A percentile compares a stretch with the other conserved stretches of the same genome.
phyloP scores from a whole-genome alignment of 2,329 filamentous ascomycete genomes.

The Ceratocystiopsis brevicomis region DNA sequence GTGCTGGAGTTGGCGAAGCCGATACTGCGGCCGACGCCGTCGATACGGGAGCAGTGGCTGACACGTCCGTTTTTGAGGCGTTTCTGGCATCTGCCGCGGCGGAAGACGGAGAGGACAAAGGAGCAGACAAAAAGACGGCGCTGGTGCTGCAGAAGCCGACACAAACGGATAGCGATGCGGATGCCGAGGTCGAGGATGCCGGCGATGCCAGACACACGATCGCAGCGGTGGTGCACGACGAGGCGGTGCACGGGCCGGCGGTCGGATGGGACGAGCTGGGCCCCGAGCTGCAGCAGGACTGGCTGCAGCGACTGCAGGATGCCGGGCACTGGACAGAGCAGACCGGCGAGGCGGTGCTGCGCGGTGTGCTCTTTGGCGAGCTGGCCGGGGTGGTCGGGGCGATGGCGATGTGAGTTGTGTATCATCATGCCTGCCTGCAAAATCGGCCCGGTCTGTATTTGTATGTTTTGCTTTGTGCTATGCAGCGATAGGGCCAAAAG shows the following conservation, averaged over 20 bases:
- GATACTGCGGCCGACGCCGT: neutral
- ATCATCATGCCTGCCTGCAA: no score
- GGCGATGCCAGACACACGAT: constrained; percentile 7
- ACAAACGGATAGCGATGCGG: no score
- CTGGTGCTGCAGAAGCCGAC: constrained; percentile 3
- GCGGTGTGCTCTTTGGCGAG: constrained; percentile 60
- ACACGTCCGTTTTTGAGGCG: neutral
- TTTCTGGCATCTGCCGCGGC: neutral
- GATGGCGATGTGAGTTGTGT: constrained; percentile 16
- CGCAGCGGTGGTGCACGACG: constrained; percentile 26
- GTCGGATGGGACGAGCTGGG: constrained; percentile 50
- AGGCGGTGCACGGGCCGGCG: constrained; percentile 29
- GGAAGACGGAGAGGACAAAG: neutral
- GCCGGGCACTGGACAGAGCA: constrained; percentile 64
- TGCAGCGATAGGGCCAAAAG: no score
- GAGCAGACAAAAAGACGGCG: neutral
- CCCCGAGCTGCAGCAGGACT: constrained; percentile 40
- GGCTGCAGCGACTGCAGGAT: constrained; percentile 49
- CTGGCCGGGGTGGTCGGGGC: constrained; percentile 43
- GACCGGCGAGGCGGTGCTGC: constrained; percentile 59
- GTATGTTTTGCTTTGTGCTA: no score
- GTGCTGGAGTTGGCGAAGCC: constrained; percentile 6
- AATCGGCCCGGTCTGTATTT: no score
- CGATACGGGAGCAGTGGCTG: neutral
- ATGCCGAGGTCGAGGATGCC: constrained; percentile 5